Percentiles rank a stretch among this genome's conserved stretches.
Conservation (phyloP, 345 rosid species). For the Rubroshorea leprosula region DNA sequence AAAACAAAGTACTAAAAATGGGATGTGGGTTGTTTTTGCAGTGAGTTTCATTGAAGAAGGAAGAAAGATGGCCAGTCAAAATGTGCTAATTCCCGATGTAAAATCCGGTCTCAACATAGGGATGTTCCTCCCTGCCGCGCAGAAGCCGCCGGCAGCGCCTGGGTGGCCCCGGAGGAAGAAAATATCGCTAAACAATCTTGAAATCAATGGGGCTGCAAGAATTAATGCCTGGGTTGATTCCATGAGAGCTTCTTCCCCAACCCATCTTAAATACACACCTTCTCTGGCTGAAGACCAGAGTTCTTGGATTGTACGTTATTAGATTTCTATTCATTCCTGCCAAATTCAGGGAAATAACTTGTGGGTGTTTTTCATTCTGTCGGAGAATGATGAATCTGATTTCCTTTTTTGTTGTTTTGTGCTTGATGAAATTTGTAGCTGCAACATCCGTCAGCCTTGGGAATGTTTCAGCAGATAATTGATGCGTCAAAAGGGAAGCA, state of each 20-base stretch:
- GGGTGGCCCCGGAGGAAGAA: slow-evolving; percentile 34
- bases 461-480: slow-evolving; percentile 57
- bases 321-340: neutral
- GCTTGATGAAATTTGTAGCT: slow-evolving; percentile 29
- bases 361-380: neutral
- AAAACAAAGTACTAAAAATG: neutral
- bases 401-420: neutral
- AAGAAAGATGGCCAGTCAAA: slow-evolving; percentile 39
- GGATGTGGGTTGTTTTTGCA: slow-evolving; percentile 11
- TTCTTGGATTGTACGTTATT: slow-evolving; percentile 55
- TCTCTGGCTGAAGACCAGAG: slow-evolving; percentile 31
- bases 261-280: slow-evolving; percentile 52
- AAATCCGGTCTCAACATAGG: slow-evolving; percentile 31
- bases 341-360: neutral
- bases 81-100: slow-evolving; percentile 45
- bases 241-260: slow-evolving; percentile 91
- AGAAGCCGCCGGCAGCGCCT: slow-evolving; percentile 54
- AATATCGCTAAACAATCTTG: slow-evolving; percentile 45
- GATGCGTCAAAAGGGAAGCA: slow-evolving; percentile 72
- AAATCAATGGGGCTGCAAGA: slow-evolving; percentile 54
- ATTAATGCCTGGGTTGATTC: slow-evolving; percentile 77
- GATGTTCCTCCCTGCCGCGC: slow-evolving; percentile 23
- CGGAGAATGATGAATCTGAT: neutral
- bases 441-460: slow-evolving; percentile 79
- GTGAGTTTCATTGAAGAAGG: slow-evolving; percentile 32